phyloP scores from a whole-genome alignment of 2,329 filamentous ascomycete genomes.

The Microdochium bolleyi region DNA sequence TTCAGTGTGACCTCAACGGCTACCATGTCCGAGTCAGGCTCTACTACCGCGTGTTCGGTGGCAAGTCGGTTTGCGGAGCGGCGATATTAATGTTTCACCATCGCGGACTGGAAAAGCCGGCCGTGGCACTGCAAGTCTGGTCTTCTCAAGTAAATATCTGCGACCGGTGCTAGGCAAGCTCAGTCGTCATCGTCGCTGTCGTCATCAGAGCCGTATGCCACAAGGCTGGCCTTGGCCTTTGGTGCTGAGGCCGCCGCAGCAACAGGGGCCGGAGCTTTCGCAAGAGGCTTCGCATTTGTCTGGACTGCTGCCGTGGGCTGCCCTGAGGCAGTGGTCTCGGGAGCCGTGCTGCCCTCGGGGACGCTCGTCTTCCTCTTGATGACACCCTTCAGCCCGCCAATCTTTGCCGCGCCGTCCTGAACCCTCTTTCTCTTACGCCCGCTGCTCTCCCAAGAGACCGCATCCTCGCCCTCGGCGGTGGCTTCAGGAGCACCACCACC shows the following conservation, averaged over 20 bases:
- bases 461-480: constrained; percentile 14
- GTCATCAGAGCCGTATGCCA: constrained; percentile 49
- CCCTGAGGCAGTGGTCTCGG: too few species aligned
- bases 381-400: constrained; percentile 14
- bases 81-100: too few species aligned
- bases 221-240: constrained; percentile 31
- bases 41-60: too few species aligned
- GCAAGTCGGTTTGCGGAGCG: too few species aligned
- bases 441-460: constrained; percentile 23
- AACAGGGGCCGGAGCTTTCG: neutral
- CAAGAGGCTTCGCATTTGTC: neutral
- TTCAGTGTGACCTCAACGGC: too few species aligned
- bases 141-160: too few species aligned
- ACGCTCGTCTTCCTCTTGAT: constrained; percentile 28
- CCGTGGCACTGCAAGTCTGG: too few species aligned
- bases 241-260: constrained; percentile 3
- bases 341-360: too few species aligned
- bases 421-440: constrained; percentile 28
- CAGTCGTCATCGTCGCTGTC: constrained; percentile 31
- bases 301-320: neutral
- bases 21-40: too few species aligned
- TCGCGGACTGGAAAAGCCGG: too few species aligned
- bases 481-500: constrained; percentile 21
- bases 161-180: too few species aligned
- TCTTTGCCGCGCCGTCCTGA: constrained; percentile 18